phyloP scores from a whole-genome alignment of 225 moss, liverwort and hornwort genomes.

The Marchantia polymorpha region DNA sequence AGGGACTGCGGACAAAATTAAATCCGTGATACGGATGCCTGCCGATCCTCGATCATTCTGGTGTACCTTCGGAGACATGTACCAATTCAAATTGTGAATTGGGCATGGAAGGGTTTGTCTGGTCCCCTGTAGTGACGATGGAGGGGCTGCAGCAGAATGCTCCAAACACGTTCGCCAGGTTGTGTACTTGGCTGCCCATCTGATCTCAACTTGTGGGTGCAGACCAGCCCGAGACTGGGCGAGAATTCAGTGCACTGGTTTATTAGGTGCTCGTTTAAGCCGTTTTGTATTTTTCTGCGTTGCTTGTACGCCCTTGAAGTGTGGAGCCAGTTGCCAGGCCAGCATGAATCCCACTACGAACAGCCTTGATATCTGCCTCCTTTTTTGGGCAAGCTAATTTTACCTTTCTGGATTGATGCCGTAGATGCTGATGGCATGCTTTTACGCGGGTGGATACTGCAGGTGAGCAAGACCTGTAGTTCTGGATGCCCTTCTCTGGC shows the following conservation, averaged over 20 bases:
- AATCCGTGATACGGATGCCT: no score
- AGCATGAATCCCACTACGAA: background rate
- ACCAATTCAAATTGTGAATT: no score
- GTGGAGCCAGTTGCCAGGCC: background rate
- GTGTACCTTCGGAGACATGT: no score
- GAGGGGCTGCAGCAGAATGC: no score
- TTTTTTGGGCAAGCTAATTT: background rate
- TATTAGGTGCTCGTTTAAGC: background rate
- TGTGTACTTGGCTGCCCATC: background rate
- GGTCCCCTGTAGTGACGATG: no score
- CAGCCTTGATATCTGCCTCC: background rate
- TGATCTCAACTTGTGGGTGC: background rate
- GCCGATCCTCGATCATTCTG: no score
- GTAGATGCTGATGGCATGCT: background rate
- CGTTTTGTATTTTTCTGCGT: background rate
- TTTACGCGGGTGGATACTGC: background rate
- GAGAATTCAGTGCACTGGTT: background rate
- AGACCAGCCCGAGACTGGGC: background rate
- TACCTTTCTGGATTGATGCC: background rate
- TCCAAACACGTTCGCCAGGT: no score
- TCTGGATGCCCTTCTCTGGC: background rate
- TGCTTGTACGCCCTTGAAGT: slow-evolving; percentile 1
- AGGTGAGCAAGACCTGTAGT: background rate
- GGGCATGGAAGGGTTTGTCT: no score
- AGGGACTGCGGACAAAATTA: no score